These are phyloP conservation scores for Stachybotrys echinatus DNA, from an alignment of 2,329 filamentous ascomycete genomes.

Conservation along the genomic window DNA sequence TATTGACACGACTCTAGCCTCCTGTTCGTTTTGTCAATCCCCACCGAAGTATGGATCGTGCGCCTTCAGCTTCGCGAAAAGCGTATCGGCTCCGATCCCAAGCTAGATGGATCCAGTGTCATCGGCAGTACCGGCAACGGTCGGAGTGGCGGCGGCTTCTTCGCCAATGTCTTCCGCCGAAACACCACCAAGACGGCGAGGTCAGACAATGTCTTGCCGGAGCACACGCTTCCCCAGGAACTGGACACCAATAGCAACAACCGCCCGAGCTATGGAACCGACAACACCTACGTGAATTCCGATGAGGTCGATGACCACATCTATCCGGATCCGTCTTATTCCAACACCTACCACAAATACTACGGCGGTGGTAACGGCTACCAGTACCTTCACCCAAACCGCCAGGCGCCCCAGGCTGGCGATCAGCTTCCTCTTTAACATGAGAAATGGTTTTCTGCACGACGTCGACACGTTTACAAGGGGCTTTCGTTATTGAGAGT, in stretches of 20 bases:
- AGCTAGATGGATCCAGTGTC: neutral
- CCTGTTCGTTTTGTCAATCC: conserved; percentile 70
- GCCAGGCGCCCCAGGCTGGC: neutral
- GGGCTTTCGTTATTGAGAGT: too few relatives aligned
- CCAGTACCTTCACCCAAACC: neutral
- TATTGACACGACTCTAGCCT: conserved; percentile 38
- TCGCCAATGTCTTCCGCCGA: conserved; percentile 25
- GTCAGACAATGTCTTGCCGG: conserved; percentile 27
- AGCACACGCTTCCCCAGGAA: conserved; percentile 34
- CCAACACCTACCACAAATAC: conserved; percentile 14
- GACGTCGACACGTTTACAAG: too few relatives aligned
- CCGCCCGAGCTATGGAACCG: conserved; percentile 37
- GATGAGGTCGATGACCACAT: conserved; percentile 17
- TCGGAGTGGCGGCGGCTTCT: conserved; percentile 22
- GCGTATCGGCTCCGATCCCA: conserved; percentile 50
- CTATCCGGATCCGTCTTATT: neutral
- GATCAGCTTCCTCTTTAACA: neutral
- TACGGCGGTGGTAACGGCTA: conserved; percentile 13
- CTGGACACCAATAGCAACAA: conserved; percentile 26
- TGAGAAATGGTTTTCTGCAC: neutral
- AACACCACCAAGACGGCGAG: conserved; percentile 13
- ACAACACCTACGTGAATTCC: conserved; percentile 25
- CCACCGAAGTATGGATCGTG: conserved; percentile 62
- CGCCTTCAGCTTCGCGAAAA: conserved; percentile 71
- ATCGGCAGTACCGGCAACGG: neutral